phyloP scores from a whole-genome alignment of 352 stramenopile genomes.

The Pythium sukuiense region DNA sequence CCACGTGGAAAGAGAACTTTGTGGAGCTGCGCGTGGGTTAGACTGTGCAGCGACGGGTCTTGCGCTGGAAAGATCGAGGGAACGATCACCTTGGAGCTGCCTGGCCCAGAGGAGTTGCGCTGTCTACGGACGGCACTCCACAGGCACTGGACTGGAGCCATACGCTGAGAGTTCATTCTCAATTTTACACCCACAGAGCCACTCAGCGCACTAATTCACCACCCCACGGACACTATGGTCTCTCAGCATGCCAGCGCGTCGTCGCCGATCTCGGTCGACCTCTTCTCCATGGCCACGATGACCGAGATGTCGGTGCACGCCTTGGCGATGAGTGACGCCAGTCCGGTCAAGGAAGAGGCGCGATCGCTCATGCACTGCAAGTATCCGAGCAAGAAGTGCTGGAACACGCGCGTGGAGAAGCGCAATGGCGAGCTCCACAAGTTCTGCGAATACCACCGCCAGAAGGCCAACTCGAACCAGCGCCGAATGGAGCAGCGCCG shows the following conservation, averaged over 20 bases:
- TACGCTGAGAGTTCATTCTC: constrained; percentile 10
- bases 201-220: constrained; percentile 4
- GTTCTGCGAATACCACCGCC: constrained; percentile 84
- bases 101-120: not conserved
- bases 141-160: not conserved
- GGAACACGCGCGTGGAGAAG: constrained; percentile 76
- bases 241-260: constrained; percentile 25
- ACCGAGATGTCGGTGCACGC: not conserved
- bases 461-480: constrained; percentile 86
- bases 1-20: constrained; percentile 9
- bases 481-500: constrained; percentile 80
- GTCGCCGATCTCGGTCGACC: constrained; percentile 25
- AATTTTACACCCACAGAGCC: constrained; percentile 16
- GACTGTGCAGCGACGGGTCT: constrained; percentile 10
- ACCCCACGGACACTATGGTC: constrained; percentile 22
- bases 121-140: constrained; percentile 1
- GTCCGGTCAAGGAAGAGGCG: constrained; percentile 10
- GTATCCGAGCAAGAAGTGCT: constrained; percentile 87
- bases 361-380: constrained; percentile 34
- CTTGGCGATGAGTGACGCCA: constrained; percentile 2
- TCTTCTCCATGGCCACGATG: constrained; percentile 23
- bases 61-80: constrained; percentile 25
- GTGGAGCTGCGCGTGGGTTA: constrained; percentile 20
- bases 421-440: constrained; percentile 84
- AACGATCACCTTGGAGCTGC: constrained; percentile 10